A percentile compares a stretch with the other conserved stretches of the same genome.
Evolutionary conservation across 2,329 filamentous ascomycete species (phyloP).

Genomic region (Aspergillus ruber): DNA sequence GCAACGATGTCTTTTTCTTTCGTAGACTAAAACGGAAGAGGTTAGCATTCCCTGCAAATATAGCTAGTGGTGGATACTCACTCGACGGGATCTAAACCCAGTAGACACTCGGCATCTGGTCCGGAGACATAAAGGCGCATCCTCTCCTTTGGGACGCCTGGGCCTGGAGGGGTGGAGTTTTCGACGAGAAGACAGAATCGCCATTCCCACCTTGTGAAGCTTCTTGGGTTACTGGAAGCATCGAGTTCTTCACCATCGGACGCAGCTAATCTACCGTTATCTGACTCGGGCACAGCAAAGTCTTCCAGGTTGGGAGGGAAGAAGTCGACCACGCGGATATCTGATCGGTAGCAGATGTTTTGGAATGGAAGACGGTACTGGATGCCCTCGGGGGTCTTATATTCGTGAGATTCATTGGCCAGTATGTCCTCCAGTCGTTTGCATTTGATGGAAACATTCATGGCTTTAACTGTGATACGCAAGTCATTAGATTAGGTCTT

Average conservation of each 20-base stretch:
- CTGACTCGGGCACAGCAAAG: conserved; percentile 54
- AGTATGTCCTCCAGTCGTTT: conserved; percentile 45
- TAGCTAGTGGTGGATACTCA: conserved; percentile 33
- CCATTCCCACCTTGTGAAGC: conserved; percentile 64
- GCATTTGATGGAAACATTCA: conserved; percentile 35
- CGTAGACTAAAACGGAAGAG: conserved; percentile 46
- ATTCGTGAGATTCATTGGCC: conserved; percentile 40
- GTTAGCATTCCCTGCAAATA: background rate
- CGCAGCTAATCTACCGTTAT: conserved; percentile 47
- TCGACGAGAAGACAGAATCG: conserved; percentile 73
- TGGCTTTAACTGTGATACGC: conserved; percentile 40
- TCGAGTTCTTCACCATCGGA: conserved; percentile 24
- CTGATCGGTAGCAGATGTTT: conserved; percentile 63
- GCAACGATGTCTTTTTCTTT: conserved; percentile 44
- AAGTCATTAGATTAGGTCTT: conserved; percentile 4
- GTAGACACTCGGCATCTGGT: conserved; percentile 49
- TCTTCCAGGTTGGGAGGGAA: conserved; percentile 63
- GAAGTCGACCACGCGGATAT: conserved; percentile 77
- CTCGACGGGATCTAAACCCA: conserved; percentile 50
- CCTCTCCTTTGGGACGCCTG: conserved; percentile 37
- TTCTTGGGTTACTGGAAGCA: conserved; percentile 21
- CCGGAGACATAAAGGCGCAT: conserved; percentile 66
- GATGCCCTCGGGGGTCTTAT: conserved; percentile 40
- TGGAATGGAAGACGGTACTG: conserved; percentile 59
- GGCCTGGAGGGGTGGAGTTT: conserved; percentile 47